phyloP scores from a whole-genome alignment of 2,329 filamentous ascomycete species.

The Pyrenophora graminea region DNA sequence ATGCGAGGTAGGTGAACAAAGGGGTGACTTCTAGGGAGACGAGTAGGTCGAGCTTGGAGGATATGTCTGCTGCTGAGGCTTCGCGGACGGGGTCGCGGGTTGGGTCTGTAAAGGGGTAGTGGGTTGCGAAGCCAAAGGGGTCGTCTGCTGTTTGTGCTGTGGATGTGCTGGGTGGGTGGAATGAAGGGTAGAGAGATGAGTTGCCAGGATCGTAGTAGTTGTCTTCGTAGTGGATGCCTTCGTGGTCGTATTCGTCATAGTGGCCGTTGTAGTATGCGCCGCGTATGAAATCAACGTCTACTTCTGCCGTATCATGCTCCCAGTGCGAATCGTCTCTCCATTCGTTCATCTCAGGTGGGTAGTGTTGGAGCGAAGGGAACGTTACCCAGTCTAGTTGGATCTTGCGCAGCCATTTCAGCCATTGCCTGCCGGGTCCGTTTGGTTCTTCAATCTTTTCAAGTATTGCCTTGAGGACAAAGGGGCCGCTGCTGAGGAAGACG shows the following conservation, averaged over 20 bases:
- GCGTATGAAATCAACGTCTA: slow-evolving; percentile 37
- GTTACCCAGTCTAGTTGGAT: slow-evolving; percentile 45
- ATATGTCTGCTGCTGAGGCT: slow-evolving; percentile 26
- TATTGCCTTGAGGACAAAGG: slow-evolving; percentile 40
- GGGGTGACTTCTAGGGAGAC: slow-evolving; percentile 40
- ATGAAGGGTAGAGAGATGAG: slow-evolving; percentile 32
- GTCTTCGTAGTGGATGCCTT: slow-evolving; percentile 41
- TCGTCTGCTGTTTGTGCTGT: slow-evolving; percentile 23
- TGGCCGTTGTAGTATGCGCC: slow-evolving; percentile 32
- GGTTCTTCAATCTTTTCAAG: slow-evolving; percentile 34
- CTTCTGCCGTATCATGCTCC: slow-evolving; percentile 26
- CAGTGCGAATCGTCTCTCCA: slow-evolving; percentile 34
- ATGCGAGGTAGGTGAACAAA: slow-evolving; percentile 39
- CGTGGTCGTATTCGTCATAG: slow-evolving; percentile 43
- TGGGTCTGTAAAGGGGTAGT: slow-evolving; percentile 41
- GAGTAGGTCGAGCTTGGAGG: slow-evolving; percentile 38
- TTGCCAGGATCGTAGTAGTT: slow-evolving; percentile 40
- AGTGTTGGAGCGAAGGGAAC: slow-evolving; percentile 38
- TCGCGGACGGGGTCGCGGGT: slow-evolving; percentile 17
- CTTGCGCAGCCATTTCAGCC: slow-evolving; percentile 38
- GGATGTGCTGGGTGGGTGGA: slow-evolving; percentile 15
- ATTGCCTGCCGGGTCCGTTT: slow-evolving; percentile 29
- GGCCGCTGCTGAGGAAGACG: slow-evolving; percentile 42
- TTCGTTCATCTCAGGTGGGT: slow-evolving; percentile 35
- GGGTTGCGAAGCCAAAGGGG: slow-evolving; percentile 35